phyloP scores from a whole-genome alignment of 306 rosid species.

The Fragaria vesca region DNA sequence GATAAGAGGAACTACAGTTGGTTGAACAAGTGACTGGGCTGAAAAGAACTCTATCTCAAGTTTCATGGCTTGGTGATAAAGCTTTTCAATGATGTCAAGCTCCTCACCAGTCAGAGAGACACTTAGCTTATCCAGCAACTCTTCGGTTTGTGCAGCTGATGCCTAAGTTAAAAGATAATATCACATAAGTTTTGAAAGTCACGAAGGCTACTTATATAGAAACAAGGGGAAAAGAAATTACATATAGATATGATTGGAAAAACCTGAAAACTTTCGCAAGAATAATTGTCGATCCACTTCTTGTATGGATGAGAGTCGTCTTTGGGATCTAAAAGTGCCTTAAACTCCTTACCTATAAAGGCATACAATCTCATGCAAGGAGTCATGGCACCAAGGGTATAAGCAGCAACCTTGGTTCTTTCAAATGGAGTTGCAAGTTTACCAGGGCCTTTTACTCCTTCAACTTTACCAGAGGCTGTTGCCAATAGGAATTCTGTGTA shows the following conservation, averaged over 20 bases:
- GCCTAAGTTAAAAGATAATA: conserved; percentile 74
- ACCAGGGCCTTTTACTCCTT: conserved; percentile 82
- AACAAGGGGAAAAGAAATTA: conserved; percentile 24
- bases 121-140: conserved; percentile 88
- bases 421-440: conserved; percentile 99
- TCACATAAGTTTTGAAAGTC: conserved; percentile 36
- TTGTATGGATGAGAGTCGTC: conserved; percentile 61
- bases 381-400: conserved; percentile 90
- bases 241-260: conserved; percentile 31
- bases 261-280: conserved; percentile 87
- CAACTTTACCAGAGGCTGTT: conserved; percentile 95
- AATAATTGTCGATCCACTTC: conserved; percentile 84
- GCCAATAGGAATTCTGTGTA: conserved; percentile 89
- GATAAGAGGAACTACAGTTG: conserved; percentile 77
- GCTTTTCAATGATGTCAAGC: conserved; percentile 91
- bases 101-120: conserved; percentile 99
- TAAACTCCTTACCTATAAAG: conserved; percentile 70
- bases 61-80: conserved; percentile 92
- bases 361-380: conserved; percentile 99
- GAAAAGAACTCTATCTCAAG: conserved; percentile 83
- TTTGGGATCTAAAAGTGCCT: conserved; percentile 43
- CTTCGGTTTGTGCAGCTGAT: conserved; percentile 81
- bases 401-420: conserved; percentile 95
- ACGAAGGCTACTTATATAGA: conserved; percentile 35
- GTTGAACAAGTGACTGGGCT: conserved; percentile 80